These are phyloP conservation scores for Kodamaea plutei DNA, from an alignment of 1,139 yeast species.

Conservation along the genomic window DNA sequence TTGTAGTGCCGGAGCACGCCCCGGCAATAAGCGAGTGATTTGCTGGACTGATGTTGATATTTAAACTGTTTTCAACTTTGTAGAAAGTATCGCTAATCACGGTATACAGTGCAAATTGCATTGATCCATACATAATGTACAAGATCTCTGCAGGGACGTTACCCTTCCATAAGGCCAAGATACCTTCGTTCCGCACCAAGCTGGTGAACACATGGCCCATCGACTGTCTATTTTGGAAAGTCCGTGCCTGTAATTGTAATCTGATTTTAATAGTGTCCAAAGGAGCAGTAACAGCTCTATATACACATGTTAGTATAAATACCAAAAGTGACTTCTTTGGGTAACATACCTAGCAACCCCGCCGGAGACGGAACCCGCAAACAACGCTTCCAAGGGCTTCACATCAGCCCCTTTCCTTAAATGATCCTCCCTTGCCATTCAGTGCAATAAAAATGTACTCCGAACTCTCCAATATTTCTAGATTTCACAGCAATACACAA, in stretches of 20 bases:
- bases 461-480: not conserved
- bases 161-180: constrained; percentile 81
- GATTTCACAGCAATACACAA: too few relatives aligned
- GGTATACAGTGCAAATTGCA: constrained; percentile 75
- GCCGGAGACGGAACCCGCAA: constrained; percentile 76
- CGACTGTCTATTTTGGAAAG: constrained; percentile 27
- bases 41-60: constrained; percentile 29
- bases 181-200: constrained; percentile 35
- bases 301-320: too few relatives aligned
- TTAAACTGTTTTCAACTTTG: constrained; percentile 21
- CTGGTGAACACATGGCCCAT: constrained; percentile 25
- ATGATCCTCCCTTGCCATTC: constrained; percentile 35
- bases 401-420: constrained; percentile 49
- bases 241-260: constrained; percentile 53
- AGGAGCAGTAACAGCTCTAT: constrained; percentile 75
- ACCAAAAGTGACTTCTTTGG: not conserved
- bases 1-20: constrained; percentile 67
- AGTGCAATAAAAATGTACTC: not conserved
- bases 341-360: constrained; percentile 48
- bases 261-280: constrained; percentile 85
- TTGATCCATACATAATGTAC: constrained; percentile 81
- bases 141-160: constrained; percentile 87
- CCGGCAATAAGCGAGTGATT: constrained; percentile 64
- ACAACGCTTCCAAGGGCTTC: constrained; percentile 37
- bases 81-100: constrained; percentile 43